These are phyloP conservation scores for Saccharomyces pastorianus DNA, from an alignment of 1,139 yeast genomes.

Conservation along the genomic window DNA sequence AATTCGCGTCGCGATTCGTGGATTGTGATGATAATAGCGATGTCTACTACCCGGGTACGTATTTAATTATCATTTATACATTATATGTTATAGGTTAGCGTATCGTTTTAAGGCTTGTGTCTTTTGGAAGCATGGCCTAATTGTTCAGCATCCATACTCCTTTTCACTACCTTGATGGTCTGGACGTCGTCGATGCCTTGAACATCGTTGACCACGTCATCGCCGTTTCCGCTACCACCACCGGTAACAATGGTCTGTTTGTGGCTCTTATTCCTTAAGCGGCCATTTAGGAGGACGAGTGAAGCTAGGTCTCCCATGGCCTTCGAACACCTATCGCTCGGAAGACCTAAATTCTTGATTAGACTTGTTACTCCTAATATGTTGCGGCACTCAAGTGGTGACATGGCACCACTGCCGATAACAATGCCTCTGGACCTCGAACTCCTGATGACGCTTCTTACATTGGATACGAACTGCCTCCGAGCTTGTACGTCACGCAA, in stretches of 20 bases:
- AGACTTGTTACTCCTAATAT: constrained; percentile 63
- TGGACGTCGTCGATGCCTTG: constrained; percentile 10
- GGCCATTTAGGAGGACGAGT: constrained; percentile 59
- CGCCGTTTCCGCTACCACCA: constrained; percentile 18
- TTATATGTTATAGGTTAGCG: background rate
- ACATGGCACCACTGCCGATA: constrained; percentile 65
- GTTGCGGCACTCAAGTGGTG: constrained; percentile 53
- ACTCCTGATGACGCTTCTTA: constrained; percentile 71
- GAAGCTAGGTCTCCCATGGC: constrained; percentile 55
- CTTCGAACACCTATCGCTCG: constrained; percentile 47
- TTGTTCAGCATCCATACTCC: background rate
- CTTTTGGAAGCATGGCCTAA: background rate
- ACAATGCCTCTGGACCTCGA: constrained; percentile 73
- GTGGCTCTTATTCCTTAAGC: constrained; percentile 60
- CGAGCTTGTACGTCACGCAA: constrained; percentile 40
- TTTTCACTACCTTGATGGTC: constrained; percentile 28
- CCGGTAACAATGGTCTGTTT: constrained; percentile 57
- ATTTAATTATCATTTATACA: background rate
- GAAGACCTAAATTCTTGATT: constrained; percentile 55
- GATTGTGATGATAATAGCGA: background rate
- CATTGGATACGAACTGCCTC: constrained; percentile 59
- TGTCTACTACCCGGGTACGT: background rate
- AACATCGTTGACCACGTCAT: constrained; percentile 12
- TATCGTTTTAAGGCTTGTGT: background rate
- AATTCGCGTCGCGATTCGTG: background rate